These are phyloP conservation scores for Fraxinus xanthoxyloides DNA, from an alignment of 305 asterid genomes.

Conservation along the genomic window DNA sequence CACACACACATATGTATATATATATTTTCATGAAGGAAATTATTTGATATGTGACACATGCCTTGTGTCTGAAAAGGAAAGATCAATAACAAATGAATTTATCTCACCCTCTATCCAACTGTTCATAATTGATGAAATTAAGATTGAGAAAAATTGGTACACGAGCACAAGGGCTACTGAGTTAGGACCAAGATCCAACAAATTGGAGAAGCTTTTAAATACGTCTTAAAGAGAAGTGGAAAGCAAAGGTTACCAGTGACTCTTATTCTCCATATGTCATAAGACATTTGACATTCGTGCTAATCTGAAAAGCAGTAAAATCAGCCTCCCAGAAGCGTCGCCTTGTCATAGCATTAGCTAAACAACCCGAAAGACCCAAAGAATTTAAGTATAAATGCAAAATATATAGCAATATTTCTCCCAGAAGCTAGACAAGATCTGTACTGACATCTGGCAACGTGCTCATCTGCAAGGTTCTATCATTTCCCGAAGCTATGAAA, in stretches of 20 bases:
- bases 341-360: not conserved
- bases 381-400: slow-evolving; percentile 8
- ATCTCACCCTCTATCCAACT: slow-evolving; percentile 3
- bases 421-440: slow-evolving; percentile 57
- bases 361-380: not conserved
- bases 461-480: slow-evolving; percentile 71
- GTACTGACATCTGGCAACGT: slow-evolving; percentile 46
- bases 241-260: slow-evolving; percentile 1
- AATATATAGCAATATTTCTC: slow-evolving; percentile 1
- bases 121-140: slow-evolving; percentile 1
- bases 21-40: not conserved
- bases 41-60: not conserved
- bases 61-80: slow-evolving; percentile 8
- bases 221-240: not conserved
- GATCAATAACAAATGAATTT: slow-evolving; percentile 14
- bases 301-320: not conserved
- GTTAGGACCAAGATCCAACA: slow-evolving; percentile 13
- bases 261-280: not conserved
- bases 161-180: slow-evolving; percentile 17
- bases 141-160: not conserved
- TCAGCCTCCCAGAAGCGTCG: not conserved
- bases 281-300: not conserved
- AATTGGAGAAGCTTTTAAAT: not conserved
- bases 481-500: slow-evolving; percentile 60
- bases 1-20: too few species aligned